Base-by-base conservation (phyloP, 2,329 filamentous ascomycete genomes). In the Aureobasidium sp. region DNA sequence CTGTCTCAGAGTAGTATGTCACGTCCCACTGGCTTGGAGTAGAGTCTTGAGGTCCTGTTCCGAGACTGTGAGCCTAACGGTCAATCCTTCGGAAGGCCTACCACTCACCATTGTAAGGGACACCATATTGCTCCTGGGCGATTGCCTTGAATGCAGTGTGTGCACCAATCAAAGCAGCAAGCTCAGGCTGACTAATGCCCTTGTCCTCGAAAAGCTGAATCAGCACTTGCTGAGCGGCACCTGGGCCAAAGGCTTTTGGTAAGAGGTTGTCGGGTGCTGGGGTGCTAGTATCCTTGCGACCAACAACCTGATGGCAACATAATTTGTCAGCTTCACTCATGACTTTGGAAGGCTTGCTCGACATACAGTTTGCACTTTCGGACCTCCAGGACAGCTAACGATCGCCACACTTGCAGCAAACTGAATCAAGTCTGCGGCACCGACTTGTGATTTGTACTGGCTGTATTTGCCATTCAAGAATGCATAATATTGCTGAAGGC, bases 141-240 rank as follows among this genome's bases (percentile, higher is more conserved):
- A 73, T 75, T 64, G 84, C 81, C 63, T 74, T 72, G 8, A 78
- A 76, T 8, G 77, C 73, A 3, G 78, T 78, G 69, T 85, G 82
- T 0, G 82, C 81, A 59, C 83, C 82, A 2, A 84, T 67, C 1
- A 85, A 77, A 1, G 82, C 81, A 2, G 80, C 77, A 3, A 84
- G 75, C 59, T 82, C 82, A 32, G 71, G 70, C 1, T 79, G 70
- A 9, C 71, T 71, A 71, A 84, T 79, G 2, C 80, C 81, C 71
- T 84, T 83, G 64, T 75, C 75, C 34, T 67, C 63, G 69, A 83
- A 84, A 8, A 81, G 72, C 3, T 71, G 65, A 61, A 82, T 74
- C 44, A 83, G 72, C 13, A 70, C 72, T 36, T 78, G 71, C 48
- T 69, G 65, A 27, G 66, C 64, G 8, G 67, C 66, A n/a, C 78